Percentiles rank a stretch among this genome's conserved stretches.
Conservation (phyloP, 768 basidiomycete genomes). For the Lyophyllum atratum region DNA sequence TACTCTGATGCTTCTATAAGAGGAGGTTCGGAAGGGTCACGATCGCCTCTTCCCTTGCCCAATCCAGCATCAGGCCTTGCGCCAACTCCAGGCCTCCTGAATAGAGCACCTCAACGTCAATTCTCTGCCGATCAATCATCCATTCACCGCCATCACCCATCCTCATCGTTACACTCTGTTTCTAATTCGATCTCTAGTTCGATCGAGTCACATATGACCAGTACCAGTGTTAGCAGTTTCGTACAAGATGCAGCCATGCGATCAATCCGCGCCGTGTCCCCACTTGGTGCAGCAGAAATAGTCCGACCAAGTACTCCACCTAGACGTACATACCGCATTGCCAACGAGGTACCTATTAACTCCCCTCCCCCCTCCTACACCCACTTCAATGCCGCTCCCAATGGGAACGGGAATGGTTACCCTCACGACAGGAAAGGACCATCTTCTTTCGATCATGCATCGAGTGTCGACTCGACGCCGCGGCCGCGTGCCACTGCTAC, state of each 20-base stretch:
- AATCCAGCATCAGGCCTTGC: constrained; percentile 4
- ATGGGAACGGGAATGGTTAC: constrained; percentile 1
- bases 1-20: constrained; percentile 31
- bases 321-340: constrained; percentile 41
- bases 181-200: constrained; percentile 25
- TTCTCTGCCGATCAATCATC: constrained; percentile 8
- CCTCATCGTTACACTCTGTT: constrained; percentile 19
- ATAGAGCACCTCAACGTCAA: constrained; percentile 5
- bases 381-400: constrained; percentile 17
- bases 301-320: constrained; percentile 30
- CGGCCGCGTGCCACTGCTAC: background rate
- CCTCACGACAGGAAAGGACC: constrained; percentile 7
- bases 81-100: constrained; percentile 20
- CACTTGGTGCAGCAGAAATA: background rate
- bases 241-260: constrained; percentile 9
- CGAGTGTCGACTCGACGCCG: constrained; percentile 5
- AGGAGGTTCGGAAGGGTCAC: constrained; percentile 7
- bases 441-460: background rate
- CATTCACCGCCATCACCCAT: constrained; percentile 13
- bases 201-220: constrained; percentile 20
- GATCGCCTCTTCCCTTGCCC: constrained; percentile 4
- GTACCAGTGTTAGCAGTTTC: constrained; percentile 5
- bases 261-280: background rate
- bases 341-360: constrained; percentile 33
- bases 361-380: constrained; percentile 52